Conservation (phyloP, 176 grass and related monocot species). For the Poa pratensis region DNA sequence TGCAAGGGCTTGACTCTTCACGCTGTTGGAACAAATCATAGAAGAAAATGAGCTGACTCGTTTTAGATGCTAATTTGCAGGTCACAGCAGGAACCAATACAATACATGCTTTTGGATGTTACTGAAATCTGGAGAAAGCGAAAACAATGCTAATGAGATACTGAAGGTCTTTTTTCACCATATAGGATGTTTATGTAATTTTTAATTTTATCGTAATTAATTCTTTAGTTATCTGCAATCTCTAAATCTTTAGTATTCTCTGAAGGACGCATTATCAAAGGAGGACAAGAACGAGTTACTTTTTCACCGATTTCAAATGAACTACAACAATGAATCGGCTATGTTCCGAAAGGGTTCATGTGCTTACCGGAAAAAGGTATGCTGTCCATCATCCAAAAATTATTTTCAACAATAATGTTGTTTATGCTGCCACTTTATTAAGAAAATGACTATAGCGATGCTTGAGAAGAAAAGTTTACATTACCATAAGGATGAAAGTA, state of each 20-base stretch:
- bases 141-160: constrained; percentile 68
- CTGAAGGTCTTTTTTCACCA: constrained; percentile 65
- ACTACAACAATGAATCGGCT: constrained; percentile 75
- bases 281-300: constrained; percentile 93
- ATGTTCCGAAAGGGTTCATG: constrained; percentile 84
- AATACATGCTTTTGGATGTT: constrained; percentile 91
- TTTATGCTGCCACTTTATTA: not conserved
- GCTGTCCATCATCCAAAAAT: not conserved
- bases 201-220: constrained; percentile 15
- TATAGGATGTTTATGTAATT: not conserved
- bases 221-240: constrained; percentile 23
- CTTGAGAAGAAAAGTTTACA: constrained; percentile 32
- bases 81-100: constrained; percentile 83
- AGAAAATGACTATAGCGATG: constrained; percentile 20
- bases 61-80: constrained; percentile 45
- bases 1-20: constrained; percentile 27
- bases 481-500: not conserved
- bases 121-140: constrained; percentile 79
- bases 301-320: constrained; percentile 86
- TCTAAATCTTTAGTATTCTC: constrained; percentile 25
- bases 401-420: not conserved
- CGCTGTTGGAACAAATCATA: not conserved
- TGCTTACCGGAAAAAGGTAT: constrained; percentile 62
- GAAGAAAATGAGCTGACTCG: constrained; percentile 31
- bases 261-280: constrained; percentile 79